Base-by-base conservation (phyloP, 208 protist genomes). In the Perkinsela sp. region DNA sequence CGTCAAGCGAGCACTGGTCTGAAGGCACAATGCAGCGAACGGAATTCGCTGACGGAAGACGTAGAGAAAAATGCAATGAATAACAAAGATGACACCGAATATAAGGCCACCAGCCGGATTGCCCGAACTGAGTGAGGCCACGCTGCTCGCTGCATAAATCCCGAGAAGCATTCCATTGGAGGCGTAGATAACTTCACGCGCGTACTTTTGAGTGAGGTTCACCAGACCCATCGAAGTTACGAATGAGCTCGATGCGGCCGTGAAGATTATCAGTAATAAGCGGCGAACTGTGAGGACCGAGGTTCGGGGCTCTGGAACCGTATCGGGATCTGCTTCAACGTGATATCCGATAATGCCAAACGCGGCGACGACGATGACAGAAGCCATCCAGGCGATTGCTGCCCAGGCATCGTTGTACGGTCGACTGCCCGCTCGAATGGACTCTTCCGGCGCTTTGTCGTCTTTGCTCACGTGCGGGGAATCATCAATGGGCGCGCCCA, bases 401-500 rank as follows among this genome's bases (percentile, higher is more conserved):
- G 83, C 83, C 81, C 82, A 87, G 22, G 89, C 40, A 72, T 91
- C 85, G 40, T 57, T 57, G 40, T 57, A 57, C 40, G 40, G 40
- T 22, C 40, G 40, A 6, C 13, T 22, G 40, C 22, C 40, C 13
- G 13, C 22, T 6, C 40, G 40, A 22, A 57, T 57, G 40, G 40
- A 57, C 40, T 57, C 40, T 22, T 57, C 40, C 13, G 40, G 40
- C 40, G 40, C 13, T 22, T 57, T 57, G 40, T 57, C 40, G 40
- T 57, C 40, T 6, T 22, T 6, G 40, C 6, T 22, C 22, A n/a
- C 40, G 40, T 57, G 13, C 6, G n/a, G n/a, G n/a, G n/a, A n/a
- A n/a, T n/a, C n/a, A n/a, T n/a, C n/a, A n/a, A n/a, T n/a, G n/a
- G n/a, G n/a, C n/a, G n/a, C n/a, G n/a, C n/a, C n/a, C n/a, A n/a